phyloP scores from a whole-genome alignment of 495 filamentous ascomycete species.

The Neurospora sp. region DNA sequence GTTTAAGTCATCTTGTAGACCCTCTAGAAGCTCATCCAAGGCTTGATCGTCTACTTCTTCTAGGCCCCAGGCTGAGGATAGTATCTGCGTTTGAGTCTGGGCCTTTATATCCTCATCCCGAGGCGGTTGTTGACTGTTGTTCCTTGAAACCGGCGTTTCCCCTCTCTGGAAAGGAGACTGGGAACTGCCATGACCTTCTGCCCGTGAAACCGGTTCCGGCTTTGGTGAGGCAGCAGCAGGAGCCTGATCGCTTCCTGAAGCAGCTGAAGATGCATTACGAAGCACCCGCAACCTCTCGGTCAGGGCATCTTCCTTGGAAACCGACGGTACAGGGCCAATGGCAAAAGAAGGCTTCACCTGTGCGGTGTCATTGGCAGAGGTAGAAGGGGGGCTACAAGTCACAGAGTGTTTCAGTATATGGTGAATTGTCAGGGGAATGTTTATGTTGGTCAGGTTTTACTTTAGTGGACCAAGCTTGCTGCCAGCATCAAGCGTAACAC shows the following conservation, averaged over 20 bases:
- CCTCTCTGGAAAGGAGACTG: not conserved
- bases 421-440: not conserved
- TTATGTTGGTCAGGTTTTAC: slow-evolving; percentile 16
- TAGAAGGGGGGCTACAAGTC: not conserved
- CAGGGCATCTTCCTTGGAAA: slow-evolving; percentile 34
- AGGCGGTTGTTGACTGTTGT: slow-evolving; percentile 1
- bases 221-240: not conserved
- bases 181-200: not conserved
- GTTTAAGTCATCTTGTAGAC: slow-evolving; percentile 15
- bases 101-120: not conserved
- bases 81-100: not conserved
- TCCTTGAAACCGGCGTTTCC: not conserved
- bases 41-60: slow-evolving; percentile 22
- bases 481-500: slow-evolving; percentile 20
- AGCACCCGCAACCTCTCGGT: slow-evolving; percentile 32
- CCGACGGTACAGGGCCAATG: slow-evolving; percentile 10
- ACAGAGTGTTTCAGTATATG: not conserved
- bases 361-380: not conserved
- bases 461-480: slow-evolving; percentile 10
- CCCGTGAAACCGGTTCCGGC: not conserved
- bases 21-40: slow-evolving; percentile 28
- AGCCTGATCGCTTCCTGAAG: not conserved
- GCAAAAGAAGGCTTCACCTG: not conserved
- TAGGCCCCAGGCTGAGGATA: slow-evolving; percentile 9
- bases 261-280: slow-evolving; percentile 13